Evolutionary conservation across 75 land plant genomes (phyloP), one percentile per base, ranked within the genome.

Genomic region (Chamaecyparis obtusa): DNA sequence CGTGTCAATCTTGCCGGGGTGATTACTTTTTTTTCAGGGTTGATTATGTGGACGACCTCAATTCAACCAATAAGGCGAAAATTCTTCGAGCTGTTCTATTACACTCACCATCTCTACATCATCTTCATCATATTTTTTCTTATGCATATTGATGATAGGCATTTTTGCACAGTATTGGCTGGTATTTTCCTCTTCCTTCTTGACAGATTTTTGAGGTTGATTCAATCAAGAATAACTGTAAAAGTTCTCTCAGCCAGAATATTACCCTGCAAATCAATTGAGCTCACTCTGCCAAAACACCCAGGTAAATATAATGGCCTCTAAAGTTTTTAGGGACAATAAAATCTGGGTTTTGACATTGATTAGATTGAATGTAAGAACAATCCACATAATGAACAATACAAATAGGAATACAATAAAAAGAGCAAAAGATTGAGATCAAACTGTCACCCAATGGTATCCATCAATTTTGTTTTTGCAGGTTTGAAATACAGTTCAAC

Each of bases 31-130:
- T 41, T 87, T 4, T 83, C 89, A 32, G 95, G 94, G 35, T 32
- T 94, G n/a, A 85, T 90, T 16, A 95, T 97, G 77, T 95, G 96
- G 96, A 88, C 93, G 72, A 95, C 99, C 17, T 93, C 99, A 11
- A 89, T 97, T 37, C 92, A 93, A 19, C 90, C 36, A 48, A 85
- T 97, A 37, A 89, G 99, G 69, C 86, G 95, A 89, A 89, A 84
- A 49, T 79, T 57, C 49, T 97, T 96, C 85, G 94, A 95, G 86
- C 17, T 93, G 41, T 97, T 97, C 91, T 97, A 90, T 87, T 92
- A 74, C 64, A 91, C 93, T 27, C 99, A 97, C 87, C 99, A 97
- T 79, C 90, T 97, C 6, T 97, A 97, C 88, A 36, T 91, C 13
- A 80, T 94, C 54, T 97, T 94, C 88, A 81, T 93, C 11, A 85